Evolutionary conservation across 192 early-diverging fungal genomes (phyloP).

Genomic region (Phycomyces nitens): DNA sequence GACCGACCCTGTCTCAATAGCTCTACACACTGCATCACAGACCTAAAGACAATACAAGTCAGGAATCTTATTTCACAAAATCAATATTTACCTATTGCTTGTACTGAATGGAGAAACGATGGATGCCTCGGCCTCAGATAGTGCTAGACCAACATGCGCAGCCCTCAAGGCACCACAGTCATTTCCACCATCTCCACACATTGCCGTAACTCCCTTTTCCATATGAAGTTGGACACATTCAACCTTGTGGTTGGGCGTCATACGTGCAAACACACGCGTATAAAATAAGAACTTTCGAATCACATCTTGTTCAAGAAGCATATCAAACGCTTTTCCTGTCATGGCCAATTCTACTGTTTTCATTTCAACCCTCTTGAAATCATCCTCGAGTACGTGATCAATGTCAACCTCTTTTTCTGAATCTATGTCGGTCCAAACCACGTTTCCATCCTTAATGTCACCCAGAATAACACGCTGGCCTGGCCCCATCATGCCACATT

Average conservation of each 20-base stretch:
- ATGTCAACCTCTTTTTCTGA: conserved; percentile 43
- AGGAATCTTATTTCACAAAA: not conserved
- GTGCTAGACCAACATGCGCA: conserved; percentile 76
- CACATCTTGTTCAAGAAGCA: conserved; percentile 33
- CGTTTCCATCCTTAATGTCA: conserved; percentile 28
- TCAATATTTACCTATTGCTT: conserved; percentile 26
- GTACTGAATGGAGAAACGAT: conserved; percentile 85
- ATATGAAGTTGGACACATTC: conserved; percentile 71
- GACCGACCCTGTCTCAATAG: conserved; percentile 71
- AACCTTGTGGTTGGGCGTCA: conserved; percentile 78
- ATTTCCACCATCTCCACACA: conserved; percentile 89
- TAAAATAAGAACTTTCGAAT: conserved; percentile 59
- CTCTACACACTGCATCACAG: conserved; percentile 65
- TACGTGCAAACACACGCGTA: conserved; percentile 75
- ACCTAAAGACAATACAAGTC: conserved; percentile 21
- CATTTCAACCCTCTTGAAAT: conserved; percentile 15
- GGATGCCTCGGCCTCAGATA: conserved; percentile 77
- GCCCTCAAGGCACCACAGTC: conserved; percentile 80
- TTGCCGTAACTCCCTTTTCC: conserved; percentile 74
- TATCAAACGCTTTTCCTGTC: conserved; percentile 65
- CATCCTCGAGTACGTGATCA: conserved; percentile 25
- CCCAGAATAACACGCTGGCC: conserved; percentile 55
- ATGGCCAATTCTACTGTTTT: conserved; percentile 63
- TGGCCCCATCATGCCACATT: conserved; percentile 60
- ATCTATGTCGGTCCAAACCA: conserved; percentile 61